Conservation (phyloP, 2,329 filamentous ascomycete genomes). For the Apiospora rasikravindrae region DNA sequence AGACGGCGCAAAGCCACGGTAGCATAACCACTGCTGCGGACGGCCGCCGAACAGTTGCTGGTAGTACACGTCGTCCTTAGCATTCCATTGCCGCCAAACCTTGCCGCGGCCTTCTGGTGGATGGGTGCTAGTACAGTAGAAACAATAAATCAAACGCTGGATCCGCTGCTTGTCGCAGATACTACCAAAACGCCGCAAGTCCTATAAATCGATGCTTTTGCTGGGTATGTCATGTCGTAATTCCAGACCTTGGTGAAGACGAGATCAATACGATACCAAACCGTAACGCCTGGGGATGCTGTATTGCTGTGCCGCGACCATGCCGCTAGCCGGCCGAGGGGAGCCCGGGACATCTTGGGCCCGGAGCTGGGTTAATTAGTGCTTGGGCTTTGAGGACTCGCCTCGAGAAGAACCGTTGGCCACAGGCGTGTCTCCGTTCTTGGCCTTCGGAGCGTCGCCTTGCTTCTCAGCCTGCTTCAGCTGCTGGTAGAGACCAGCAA, state of each 20-base stretch:
- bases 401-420: constrained; percentile 36
- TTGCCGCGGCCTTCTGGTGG: not conserved
- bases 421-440: constrained; percentile 29
- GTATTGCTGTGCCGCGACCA: constrained; percentile 27
- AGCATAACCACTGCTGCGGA: not conserved
- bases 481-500: constrained; percentile 39
- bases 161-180: not conserved
- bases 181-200: constrained; percentile 31
- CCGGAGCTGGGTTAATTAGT: constrained; percentile 21
- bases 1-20: not conserved
- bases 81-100: not conserved
- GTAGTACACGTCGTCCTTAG: not conserved
- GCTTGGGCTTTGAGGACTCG: constrained; percentile 33
- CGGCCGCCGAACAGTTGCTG: not conserved
- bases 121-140: not conserved
- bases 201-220: constrained; percentile 42
- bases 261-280: constrained; percentile 34
- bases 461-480: constrained; percentile 36
- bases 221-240: constrained; percentile 39
- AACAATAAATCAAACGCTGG: constrained; percentile 16
- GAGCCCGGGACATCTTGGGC: not conserved
- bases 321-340: not conserved
- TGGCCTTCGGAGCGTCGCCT: constrained; percentile 32
- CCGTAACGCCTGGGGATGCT: constrained; percentile 40
- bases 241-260: constrained; percentile 32